Conservation (phyloP, 2,329 filamentous ascomycete species). For the Verticillium alfalfae region DNA sequence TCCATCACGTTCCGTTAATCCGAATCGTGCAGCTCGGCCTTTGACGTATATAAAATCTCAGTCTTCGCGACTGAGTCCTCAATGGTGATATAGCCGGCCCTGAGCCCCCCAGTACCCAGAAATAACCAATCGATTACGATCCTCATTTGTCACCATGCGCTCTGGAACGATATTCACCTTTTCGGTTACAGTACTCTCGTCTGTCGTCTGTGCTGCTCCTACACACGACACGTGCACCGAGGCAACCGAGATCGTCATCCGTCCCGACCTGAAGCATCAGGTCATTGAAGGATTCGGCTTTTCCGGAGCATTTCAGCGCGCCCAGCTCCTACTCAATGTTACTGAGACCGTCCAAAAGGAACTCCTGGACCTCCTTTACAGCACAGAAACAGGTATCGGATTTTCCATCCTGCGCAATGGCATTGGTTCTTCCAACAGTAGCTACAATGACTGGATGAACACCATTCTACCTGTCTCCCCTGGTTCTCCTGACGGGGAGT, state of each 20-base stretch:
- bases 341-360: background rate
- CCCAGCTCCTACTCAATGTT: constrained; percentile 13
- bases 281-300: constrained; percentile 29
- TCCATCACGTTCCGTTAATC: background rate
- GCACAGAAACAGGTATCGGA: constrained; percentile 9
- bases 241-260: constrained; percentile 1
- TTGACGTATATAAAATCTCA: background rate
- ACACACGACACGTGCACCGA: background rate
- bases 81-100: background rate
- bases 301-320: constrained; percentile 27
- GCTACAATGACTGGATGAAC: constrained; percentile 24
- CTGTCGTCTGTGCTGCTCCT: background rate
- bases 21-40: too few relatives aligned
- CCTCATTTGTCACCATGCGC: background rate
- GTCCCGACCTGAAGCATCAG: constrained; percentile 20
- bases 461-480: constrained; percentile 26
- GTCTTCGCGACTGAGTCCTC: background rate
- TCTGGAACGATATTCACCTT: background rate
- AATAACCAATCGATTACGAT: background rate
- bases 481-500: constrained; percentile 17
- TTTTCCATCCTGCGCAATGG: constrained; percentile 35
- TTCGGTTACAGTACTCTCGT: background rate
- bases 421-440: constrained; percentile 29
- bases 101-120: background rate
- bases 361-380: constrained; percentile 4